Percentiles rank a stretch among this genome's conserved stretches.
phyloP scores from a whole-genome alignment of 2,329 filamentous ascomycete species.

The Plenodomus tracheiphilus region DNA sequence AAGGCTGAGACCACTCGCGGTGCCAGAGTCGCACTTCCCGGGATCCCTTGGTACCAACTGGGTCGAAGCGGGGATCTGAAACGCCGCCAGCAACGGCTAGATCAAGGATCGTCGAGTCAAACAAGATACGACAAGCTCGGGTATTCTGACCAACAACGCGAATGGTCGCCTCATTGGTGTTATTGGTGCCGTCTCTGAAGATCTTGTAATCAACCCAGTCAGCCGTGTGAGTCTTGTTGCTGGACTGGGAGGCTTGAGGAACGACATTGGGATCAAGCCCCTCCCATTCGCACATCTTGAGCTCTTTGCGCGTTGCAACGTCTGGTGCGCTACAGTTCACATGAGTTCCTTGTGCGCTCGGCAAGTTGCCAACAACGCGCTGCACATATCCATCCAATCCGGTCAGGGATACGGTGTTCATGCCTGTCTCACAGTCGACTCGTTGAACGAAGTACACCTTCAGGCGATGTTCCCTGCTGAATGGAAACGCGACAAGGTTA shows the following conservation, averaged over 20 bases:
- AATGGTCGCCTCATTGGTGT: conserved; percentile 62
- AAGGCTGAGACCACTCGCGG: conserved; percentile 74
- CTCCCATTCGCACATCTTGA: conserved; percentile 71
- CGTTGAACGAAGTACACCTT: conserved; percentile 88
- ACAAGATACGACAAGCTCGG: conserved; percentile 73
- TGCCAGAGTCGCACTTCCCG: conserved; percentile 78
- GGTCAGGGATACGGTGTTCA: conserved; percentile 64
- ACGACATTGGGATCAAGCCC: conserved; percentile 69
- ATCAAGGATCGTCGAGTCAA: conserved; percentile 67
- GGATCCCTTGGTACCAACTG: conserved; percentile 65
- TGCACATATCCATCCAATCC: conserved; percentile 43
- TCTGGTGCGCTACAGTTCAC: conserved; percentile 46
- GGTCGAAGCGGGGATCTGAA: conserved; percentile 67
- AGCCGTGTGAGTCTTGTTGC: conserved; percentile 30
- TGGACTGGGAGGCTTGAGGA: conserved; percentile 37
- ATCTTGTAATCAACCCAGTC: conserved; percentile 70
- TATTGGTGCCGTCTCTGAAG: conserved; percentile 34
- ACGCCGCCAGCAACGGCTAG: conserved; percentile 66
- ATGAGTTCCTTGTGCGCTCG: conserved; percentile 67
- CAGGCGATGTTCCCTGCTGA: conserved; percentile 75
- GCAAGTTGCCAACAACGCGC: conserved; percentile 68
- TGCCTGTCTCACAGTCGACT: conserved; percentile 72
- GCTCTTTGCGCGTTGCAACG: conserved; percentile 51
- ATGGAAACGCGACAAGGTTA: conserved; percentile 86
- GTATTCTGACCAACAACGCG: conserved; percentile 73